Base-by-base conservation (phyloP, 2,329 filamentous ascomycete species). In the Cladosporium phlei region DNA sequence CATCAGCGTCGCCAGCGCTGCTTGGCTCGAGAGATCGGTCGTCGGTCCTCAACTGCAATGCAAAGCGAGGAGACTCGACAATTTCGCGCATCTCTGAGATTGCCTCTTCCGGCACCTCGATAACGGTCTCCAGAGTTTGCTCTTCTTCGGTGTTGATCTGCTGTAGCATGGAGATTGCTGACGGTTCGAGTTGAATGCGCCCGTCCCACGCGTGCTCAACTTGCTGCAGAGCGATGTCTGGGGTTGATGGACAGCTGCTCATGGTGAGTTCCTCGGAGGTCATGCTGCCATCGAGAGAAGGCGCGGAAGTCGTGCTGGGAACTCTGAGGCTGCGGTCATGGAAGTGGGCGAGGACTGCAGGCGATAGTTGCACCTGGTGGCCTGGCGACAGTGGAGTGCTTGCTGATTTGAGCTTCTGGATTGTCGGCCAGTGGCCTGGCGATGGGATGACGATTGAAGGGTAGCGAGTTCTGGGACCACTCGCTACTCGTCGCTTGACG, bases 271-370 rank as follows among this genome's bases (percentile, higher is more conserved):
- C 89, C 61, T 96, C 90, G 2, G 90, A 95, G 7, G 82, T 85
- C 59, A 93, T 70, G 67, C 88, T 95, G 17, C 89, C 90, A 68
- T 95, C 90, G 3, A 95, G 74, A 4, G 91, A 96, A 3, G 91
- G 91, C 4, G 90, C 85, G 5, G 87, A 85, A 46, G 88, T 90
- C 22, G 82, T 78, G 27, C 80, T 83, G 2, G 88, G 88, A 3
- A 91, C 75, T 38, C 80, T 77, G 17, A 82, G 76, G 35, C 63
- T 69, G 28, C 68, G 68, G 21, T 65, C 59, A 21, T 79, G 77
- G 64, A 95, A 80, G 60, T 86, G 83, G 9, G 81, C 82, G 55
- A 91, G 74, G 47, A 85, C 80, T 14, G 61, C 59, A 11, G 60
- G 62, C 10, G 64, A 59, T 14, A 64, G 53, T 19, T 61, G 58